These are phyloP conservation scores for Penicillium bovifimosum DNA, from an alignment of 495 filamentous ascomycete genomes.

Conservation along the genomic window DNA sequence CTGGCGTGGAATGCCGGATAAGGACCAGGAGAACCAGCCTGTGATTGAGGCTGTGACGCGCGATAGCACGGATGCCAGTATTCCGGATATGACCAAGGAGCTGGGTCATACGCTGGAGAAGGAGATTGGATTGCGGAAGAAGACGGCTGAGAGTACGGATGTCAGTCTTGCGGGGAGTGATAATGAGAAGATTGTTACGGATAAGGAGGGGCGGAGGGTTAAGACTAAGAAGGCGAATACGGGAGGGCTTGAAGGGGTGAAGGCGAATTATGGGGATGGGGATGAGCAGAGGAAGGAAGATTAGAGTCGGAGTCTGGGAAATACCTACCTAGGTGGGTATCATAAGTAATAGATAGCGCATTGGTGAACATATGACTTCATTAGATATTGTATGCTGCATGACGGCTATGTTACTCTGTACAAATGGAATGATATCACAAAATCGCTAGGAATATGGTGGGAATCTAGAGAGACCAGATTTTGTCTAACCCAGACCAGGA, in stretches of 20 bases:
- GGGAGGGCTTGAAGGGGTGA: constrained; percentile 28
- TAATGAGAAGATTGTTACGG: constrained; percentile 31
- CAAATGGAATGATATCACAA: not conserved
- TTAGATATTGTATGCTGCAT: not conserved
- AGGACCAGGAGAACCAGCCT: not conserved
- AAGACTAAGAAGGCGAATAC: constrained; percentile 9
- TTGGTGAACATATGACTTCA: not conserved
- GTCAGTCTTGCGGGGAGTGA: constrained; percentile 62
- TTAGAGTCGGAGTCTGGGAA: not conserved
- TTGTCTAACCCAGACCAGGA: not conserved
- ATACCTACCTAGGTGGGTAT: not conserved
- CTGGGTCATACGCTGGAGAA: constrained; percentile 37
- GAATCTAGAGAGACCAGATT: not conserved
- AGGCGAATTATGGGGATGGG: constrained; percentile 20
- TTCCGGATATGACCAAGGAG: constrained; percentile 2
- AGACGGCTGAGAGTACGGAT: constrained; percentile 53
- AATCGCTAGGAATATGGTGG: not conserved
- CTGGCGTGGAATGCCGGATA: constrained; percentile 51
- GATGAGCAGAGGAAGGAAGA: not conserved
- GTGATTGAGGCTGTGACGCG: constrained; percentile 1
- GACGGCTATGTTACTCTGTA: not conserved
- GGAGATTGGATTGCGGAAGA: constrained; percentile 59
- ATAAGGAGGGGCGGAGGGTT: constrained; percentile 11
- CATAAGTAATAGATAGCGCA: not conserved
- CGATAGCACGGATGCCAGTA: constrained; percentile 3